phyloP scores from a whole-genome alignment of 805 yeast species.

The Starmerella kuoi region DNA sequence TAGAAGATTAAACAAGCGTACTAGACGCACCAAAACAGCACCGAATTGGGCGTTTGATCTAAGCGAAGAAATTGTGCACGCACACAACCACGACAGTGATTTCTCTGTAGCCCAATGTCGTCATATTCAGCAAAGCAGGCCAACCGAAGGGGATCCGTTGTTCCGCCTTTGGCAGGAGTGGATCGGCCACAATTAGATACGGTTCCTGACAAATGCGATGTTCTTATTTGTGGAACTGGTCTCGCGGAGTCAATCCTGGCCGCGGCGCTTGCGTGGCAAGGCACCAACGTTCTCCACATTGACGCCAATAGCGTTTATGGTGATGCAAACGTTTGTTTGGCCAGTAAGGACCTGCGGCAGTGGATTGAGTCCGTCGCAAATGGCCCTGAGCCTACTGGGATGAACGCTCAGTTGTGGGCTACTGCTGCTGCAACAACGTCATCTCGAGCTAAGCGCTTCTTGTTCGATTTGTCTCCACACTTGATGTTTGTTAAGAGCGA shows the following conservation, averaged over 20 bases:
- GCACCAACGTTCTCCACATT: slow-evolving; percentile 84
- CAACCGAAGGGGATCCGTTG: slow-evolving; percentile 30
- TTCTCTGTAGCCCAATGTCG: slow-evolving; percentile 26
- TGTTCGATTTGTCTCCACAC: slow-evolving; percentile 79
- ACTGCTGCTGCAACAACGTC: slow-evolving; percentile 37
- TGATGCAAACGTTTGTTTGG: slow-evolving; percentile 72
- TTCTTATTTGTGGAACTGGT: slow-evolving; percentile 86
- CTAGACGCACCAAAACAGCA: neutral
- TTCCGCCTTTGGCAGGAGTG: slow-evolving; percentile 32
- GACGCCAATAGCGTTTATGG: slow-evolving; percentile 82
- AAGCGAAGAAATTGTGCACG: neutral
- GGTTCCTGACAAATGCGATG: slow-evolving; percentile 63
- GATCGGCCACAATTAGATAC: slow-evolving; percentile 26
- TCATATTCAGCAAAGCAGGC: slow-evolving; percentile 32
- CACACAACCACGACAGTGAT: neutral
- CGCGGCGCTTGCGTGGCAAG: slow-evolving; percentile 95
- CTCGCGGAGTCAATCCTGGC: slow-evolving; percentile 77
- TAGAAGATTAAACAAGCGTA: no score
- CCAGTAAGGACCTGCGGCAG: slow-evolving; percentile 69
- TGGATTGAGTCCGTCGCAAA: slow-evolving; percentile 70
- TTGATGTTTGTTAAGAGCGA: slow-evolving; percentile 85
- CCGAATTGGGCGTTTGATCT: neutral
- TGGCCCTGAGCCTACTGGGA: slow-evolving; percentile 27
- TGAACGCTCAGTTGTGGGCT: slow-evolving; percentile 71
- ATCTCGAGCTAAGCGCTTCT: slow-evolving; percentile 40